Percentiles rank a stretch among this genome's conserved stretches.
Conservation (phyloP, 1,139 yeast genomes). For the Taiozyma sp. region DNA sequence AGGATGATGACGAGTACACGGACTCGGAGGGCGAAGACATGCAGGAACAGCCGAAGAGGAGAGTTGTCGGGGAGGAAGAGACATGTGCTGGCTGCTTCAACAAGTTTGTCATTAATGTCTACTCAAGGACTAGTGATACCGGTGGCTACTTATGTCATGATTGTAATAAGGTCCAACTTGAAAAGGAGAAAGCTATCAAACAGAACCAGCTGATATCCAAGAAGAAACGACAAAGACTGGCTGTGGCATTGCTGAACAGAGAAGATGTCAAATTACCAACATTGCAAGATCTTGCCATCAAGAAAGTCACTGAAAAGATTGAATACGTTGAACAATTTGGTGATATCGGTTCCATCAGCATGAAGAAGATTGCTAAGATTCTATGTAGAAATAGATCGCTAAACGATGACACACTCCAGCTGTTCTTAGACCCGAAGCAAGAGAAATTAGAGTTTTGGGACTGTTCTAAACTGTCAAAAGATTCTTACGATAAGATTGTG, state of each 20-base stretch:
- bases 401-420: slow-evolving; percentile 60
- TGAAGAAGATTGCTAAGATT: slow-evolving; percentile 66
- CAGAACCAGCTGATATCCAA: slow-evolving; percentile 59
- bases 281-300: slow-evolving; percentile 78
- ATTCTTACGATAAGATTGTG: slow-evolving; percentile 65
- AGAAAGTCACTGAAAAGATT: slow-evolving; percentile 65
- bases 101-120: slow-evolving; percentile 56
- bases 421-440: slow-evolving; percentile 63
- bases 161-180: slow-evolving; percentile 43
- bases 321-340: slow-evolving; percentile 75
- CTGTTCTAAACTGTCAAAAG: slow-evolving; percentile 73
- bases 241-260: slow-evolving; percentile 78
- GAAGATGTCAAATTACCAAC: slow-evolving; percentile 59
- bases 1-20: slow-evolving; percentile 30
- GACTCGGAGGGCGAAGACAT: slow-evolving; percentile 32
- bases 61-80: slow-evolving; percentile 41
- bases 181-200: slow-evolving; percentile 40
- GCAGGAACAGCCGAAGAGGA: slow-evolving; percentile 17
- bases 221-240: slow-evolving; percentile 70
- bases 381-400: slow-evolving; percentile 78
- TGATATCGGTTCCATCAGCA: slow-evolving; percentile 65
- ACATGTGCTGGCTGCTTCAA: slow-evolving; percentile 57
- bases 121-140: slow-evolving; percentile 46
- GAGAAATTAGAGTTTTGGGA: slow-evolving; percentile 77
- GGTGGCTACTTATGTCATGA: slow-evolving; percentile 61